Evolutionary conservation across 768 basidiomycete species (phyloP), one percentile per base, ranked within the genome.

Genomic region (Chalciporus sphaerocephalus): DNA sequence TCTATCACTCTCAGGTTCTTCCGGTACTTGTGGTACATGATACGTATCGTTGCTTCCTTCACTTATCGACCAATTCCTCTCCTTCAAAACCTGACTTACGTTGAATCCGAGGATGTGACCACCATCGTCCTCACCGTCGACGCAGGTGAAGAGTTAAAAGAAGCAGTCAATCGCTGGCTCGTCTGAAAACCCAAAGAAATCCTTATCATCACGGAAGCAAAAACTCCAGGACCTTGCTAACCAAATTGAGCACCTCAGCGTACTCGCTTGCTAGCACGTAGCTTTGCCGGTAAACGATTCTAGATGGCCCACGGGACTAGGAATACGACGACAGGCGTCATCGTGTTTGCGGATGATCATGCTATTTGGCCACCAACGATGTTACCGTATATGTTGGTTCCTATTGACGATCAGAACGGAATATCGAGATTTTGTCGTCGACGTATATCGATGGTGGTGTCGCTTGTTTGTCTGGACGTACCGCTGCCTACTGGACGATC

Each of bases 41-140:
- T 96, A 54, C 88, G 92, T 61, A 62, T 95, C 22, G 67, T 78
- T 27, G 92, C 91, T n/a, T 77, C 79, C 18, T 73, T 76, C 56
- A 80, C 84, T 34, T 94, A 94, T 71, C 79, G 83, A 48, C 92
- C 92, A n/a, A 81, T 95, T 37, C 92, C 91, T 1, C 70, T 93
- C 12, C 92, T 92, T 40, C 81, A 87, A 71, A 85, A 91, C 62
- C 91, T 92, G 1, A 94, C 92, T 17, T 95, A 94, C 63, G 71
- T 88, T 58, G 87, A 92, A 41, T 75, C 80, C 1, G 92, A 96
- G 62, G 92, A 96, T 72, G 92, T 96, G 54, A 96, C 92, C 33
- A 94, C 95, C 62, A 92, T 96, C 49, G 93, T 95, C 3, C 92
- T 92, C 30, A 95, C 92, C 50, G 94, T 96, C 60, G 92, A 96